These are phyloP conservation scores for Gossypium australe DNA, from an alignment of 345 rosid species.

Conservation along the genomic window DNA sequence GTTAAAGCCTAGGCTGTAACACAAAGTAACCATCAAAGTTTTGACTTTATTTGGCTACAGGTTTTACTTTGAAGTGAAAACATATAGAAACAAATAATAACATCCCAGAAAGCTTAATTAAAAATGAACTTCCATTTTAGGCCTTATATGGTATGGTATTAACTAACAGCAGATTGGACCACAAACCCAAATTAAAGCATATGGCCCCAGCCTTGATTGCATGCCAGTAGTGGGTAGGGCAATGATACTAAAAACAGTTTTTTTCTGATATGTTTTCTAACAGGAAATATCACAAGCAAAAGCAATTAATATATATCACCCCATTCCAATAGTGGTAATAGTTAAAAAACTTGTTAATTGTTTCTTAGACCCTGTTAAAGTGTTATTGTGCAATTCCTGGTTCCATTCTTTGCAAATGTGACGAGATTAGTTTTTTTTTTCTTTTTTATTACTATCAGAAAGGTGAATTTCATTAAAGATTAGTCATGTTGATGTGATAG, in stretches of 20 bases:
- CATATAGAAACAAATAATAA: not conserved
- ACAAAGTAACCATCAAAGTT: not conserved
- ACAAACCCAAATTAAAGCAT: not conserved
- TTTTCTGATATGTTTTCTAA: not conserved
- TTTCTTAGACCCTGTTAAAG: not conserved
- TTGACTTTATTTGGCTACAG: not conserved
- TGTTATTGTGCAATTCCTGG: not conserved
- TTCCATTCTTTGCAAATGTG: not conserved
- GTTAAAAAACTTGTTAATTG: not conserved
- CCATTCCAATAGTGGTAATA: not conserved
- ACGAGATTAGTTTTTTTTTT: not conserved
- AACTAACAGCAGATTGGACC: slow-evolving; percentile 6
- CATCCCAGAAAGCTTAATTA: not conserved
- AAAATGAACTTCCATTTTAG: too few relatives aligned
- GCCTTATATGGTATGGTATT: not conserved
- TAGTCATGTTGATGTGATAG: not conserved
- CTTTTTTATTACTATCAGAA: too few relatives aligned
- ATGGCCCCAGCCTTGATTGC: slow-evolving; percentile 2
- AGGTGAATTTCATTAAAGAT: too few relatives aligned
- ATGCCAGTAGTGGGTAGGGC: not conserved
- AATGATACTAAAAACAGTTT: not conserved
- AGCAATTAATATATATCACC: not conserved
- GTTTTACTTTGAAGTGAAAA: slow-evolving; percentile 2
- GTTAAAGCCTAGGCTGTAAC: not conserved
- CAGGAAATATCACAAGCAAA: too few relatives aligned